These are phyloP conservation scores for Pseudotsuga menziesii DNA, from an alignment of 75 land plant genomes.

Conservation along the genomic window DNA sequence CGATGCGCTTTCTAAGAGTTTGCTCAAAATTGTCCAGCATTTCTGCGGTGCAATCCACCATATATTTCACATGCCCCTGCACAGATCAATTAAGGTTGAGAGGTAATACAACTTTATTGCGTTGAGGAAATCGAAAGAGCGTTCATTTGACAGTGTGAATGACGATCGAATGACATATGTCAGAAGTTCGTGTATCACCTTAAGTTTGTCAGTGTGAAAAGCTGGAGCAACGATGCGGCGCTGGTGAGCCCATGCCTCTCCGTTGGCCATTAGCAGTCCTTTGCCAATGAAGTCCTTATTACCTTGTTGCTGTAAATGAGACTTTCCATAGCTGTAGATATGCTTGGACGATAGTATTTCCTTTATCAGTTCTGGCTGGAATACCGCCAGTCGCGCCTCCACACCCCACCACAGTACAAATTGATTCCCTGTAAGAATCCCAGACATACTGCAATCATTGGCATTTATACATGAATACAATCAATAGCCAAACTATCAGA, in stretches of 20 bases:
- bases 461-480: too few species aligned
- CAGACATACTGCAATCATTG: too few species aligned
- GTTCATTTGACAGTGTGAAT: too few species aligned
- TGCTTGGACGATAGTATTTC: conserved; percentile 61
- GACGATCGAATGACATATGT: too few species aligned
- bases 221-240: conserved; percentile 64
- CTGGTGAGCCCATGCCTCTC: conserved; percentile 28
- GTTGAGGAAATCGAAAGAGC: too few species aligned
- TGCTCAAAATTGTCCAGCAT: conserved; percentile 11
- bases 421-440: conserved; percentile 50
- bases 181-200: conserved; percentile 21
- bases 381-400: conserved; percentile 65
- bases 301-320: conserved; percentile 13
- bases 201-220: conserved; percentile 58
- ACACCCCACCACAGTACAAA: conserved; percentile 67
- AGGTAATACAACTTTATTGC: too few species aligned
- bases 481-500: too few species aligned
- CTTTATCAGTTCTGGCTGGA: conserved; percentile 61
- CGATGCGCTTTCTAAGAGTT: neutral
- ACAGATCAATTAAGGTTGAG: neutral
- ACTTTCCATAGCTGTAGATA: conserved; percentile 22
- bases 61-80: conserved; percentile 42
- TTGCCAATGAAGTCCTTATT: conserved; percentile 17
- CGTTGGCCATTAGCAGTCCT: conserved; percentile 21
- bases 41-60: conserved; percentile 55